Base-by-base conservation (phyloP, 257 asterid genomes). In the Mitragyna speciosa region DNA sequence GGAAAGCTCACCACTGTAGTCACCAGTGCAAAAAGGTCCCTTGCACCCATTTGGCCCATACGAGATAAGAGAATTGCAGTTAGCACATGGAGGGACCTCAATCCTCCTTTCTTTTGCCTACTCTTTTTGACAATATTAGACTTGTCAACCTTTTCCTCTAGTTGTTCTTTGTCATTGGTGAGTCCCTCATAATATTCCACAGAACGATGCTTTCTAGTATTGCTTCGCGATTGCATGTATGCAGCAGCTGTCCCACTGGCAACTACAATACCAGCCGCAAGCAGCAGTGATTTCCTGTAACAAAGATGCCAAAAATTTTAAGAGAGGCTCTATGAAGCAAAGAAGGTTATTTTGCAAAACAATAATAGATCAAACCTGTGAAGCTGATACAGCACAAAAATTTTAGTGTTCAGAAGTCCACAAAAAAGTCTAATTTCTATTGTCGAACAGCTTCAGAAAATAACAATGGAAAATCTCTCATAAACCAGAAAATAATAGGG, bases 211-310 rank as follows among this genome's bases (percentile, higher is more conserved):
- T 82, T 84, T 78, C 66, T 92, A 77, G 66, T 41, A 76, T 81
- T 86, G 70, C 78, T 93, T 81, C 92, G 92, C 80, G 92, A 88
- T 72, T 88, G 97, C 86, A 87, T 84, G 83, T 89, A 94, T 30
- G 90, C 94, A 83, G 96, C 96, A 78, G 98, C 97, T 80, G 96
- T 87, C 80, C 99, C 99, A 82, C 99, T 96, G 77, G 94, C 99
- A 52, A 92, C 94, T 52, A 89, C 88, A 83, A 96, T 83, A 85
- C 99, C 94, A 81, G 99, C 89, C 63, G 98, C 93, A 85, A 96
- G 83, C 78, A 96, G 86, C 78, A 96, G 80, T 63, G 94, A 86
- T 89, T 88, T 96, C 93, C 99, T 96, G 95, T 54, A 79, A 80
- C 51, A 72, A 78, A 54, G 56, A 59, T n/a, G 24, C 39, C 79